Conservation (phyloP, 768 basidiomycete genomes). For the Coprinopsis sp. region DNA sequence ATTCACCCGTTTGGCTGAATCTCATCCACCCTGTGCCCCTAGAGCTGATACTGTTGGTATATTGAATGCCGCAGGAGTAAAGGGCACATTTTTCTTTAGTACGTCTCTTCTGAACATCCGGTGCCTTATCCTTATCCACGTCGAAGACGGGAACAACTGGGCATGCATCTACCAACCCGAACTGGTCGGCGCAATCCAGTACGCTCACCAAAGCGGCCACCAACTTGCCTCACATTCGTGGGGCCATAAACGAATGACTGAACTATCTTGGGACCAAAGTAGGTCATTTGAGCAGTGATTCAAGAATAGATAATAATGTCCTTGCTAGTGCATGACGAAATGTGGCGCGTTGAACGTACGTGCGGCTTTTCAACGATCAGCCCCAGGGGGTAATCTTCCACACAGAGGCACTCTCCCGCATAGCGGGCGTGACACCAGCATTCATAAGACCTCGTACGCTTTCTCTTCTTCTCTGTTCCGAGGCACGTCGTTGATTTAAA, state of each 20-base stretch:
- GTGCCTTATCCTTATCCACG: neutral
- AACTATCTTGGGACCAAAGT: conserved; percentile 25
- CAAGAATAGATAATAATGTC: neutral
- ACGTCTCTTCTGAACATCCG: conserved; percentile 10
- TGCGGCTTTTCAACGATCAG: neutral
- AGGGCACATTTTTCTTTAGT: conserved; percentile 42
- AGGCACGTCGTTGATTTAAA: neutral
- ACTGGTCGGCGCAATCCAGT: conserved; percentile 24
- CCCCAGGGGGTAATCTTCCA: neutral
- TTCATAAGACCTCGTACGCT: conserved; percentile 24
- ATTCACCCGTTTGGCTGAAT: neutral
- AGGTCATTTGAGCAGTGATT: conserved; percentile 2
- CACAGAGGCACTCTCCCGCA: conserved; percentile 19
- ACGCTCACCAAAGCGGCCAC: conserved; percentile 38
- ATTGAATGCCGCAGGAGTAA: conserved; percentile 24
- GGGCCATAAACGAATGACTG: conserved; percentile 26
- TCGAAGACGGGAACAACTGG: conserved; percentile 32
- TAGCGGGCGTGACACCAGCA: conserved; percentile 20
- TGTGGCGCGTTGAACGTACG: conserved; percentile 18
- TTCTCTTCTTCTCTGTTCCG: neutral
- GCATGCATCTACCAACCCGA: conserved; percentile 35
- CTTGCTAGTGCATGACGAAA: conserved; percentile 17
- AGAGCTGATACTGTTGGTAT: conserved; percentile 28
- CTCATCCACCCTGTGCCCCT: conserved; percentile 13
- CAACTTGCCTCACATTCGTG: conserved; percentile 48